Conservation (phyloP, 495 filamentous ascomycete species). For the Annulohypoxylon maeteangense region DNA sequence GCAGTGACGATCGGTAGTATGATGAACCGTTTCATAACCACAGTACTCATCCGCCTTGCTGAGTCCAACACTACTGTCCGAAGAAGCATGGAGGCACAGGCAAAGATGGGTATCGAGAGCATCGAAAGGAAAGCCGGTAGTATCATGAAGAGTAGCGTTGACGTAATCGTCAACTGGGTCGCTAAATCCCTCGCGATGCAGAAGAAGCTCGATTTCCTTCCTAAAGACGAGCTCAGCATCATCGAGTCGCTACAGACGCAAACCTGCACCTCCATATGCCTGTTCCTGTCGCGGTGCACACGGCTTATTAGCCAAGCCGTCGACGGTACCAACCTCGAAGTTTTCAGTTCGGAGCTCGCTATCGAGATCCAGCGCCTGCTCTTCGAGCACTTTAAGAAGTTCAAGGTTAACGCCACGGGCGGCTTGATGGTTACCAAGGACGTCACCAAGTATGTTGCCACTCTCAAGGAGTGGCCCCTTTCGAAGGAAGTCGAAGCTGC, state of each 20-base stretch:
- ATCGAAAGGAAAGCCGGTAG: slow-evolving; percentile 90
- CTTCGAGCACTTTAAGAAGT: slow-evolving; percentile 93
- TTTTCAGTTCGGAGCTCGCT: slow-evolving; percentile 87
- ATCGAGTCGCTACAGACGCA: slow-evolving; percentile 86
- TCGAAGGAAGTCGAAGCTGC: slow-evolving; percentile 73
- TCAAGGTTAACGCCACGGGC: slow-evolving; percentile 88
- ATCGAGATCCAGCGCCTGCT: slow-evolving; percentile 78
- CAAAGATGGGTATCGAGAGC: slow-evolving; percentile 73
- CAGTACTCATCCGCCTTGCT: slow-evolving; percentile 89
- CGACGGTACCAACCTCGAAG: slow-evolving; percentile 78
- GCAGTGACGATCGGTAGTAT: slow-evolving; percentile 91
- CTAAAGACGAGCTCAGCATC: slow-evolving; percentile 82
- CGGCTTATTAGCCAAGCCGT: slow-evolving; percentile 71
- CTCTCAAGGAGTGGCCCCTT: slow-evolving; percentile 82
- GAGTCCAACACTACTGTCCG: slow-evolving; percentile 88
- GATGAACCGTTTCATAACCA: slow-evolving; percentile 89
- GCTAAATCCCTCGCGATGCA: slow-evolving; percentile 78
- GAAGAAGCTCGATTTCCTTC: slow-evolving; percentile 92
- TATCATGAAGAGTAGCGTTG: slow-evolving; percentile 86
- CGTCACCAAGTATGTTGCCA: slow-evolving; percentile 86
- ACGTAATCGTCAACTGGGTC: slow-evolving; percentile 83
- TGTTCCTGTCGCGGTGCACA: slow-evolving; percentile 77
- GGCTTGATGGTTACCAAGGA: slow-evolving; percentile 97
- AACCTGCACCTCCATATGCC: slow-evolving; percentile 80
- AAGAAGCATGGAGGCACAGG: slow-evolving; percentile 88